Conservation (phyloP, 371 early-diverging fungal genomes). For the Mucor velutinosus region DNA sequence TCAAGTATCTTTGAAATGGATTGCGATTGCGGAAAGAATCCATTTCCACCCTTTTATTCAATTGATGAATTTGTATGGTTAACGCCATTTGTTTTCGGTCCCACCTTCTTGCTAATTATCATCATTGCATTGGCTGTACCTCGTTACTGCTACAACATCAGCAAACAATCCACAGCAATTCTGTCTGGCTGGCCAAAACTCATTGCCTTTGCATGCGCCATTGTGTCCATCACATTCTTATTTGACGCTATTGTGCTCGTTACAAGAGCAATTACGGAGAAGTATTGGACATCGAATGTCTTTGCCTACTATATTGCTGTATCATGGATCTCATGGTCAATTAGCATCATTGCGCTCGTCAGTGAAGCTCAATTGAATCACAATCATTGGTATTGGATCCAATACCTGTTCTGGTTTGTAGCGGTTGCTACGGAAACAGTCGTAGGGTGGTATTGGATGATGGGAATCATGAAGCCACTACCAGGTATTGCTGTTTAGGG, state of each 20-base stretch:
- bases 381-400: conserved; percentile 46
- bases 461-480: conserved; percentile 31
- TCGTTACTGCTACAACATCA: conserved; percentile 30
- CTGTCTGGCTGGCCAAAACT: conserved; percentile 32
- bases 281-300: conserved; percentile 33
- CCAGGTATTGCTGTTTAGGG: conserved; percentile 30
- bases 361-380: conserved; percentile 41
- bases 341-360: conserved; percentile 24
- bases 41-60: conserved; percentile 36
- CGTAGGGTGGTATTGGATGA: conserved; percentile 46
- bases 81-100: conserved; percentile 22
- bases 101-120: conserved; percentile 29
- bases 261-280: conserved; percentile 30
- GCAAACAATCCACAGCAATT: conserved; percentile 3
- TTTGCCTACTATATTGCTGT: conserved; percentile 39
- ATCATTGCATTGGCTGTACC: conserved; percentile 29
- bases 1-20: background rate
- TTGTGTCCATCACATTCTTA: conserved; percentile 29
- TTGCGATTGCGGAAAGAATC: background rate
- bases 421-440: conserved; percentile 35
- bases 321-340: conserved; percentile 43
- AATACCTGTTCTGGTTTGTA: conserved; percentile 42
- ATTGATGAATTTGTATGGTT: conserved; percentile 30
- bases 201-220: conserved; percentile 21
- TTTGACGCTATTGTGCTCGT: conserved; percentile 37